phyloP scores from a whole-genome alignment of 2,329 filamentous ascomycete species.

The Bisporella sp. region DNA sequence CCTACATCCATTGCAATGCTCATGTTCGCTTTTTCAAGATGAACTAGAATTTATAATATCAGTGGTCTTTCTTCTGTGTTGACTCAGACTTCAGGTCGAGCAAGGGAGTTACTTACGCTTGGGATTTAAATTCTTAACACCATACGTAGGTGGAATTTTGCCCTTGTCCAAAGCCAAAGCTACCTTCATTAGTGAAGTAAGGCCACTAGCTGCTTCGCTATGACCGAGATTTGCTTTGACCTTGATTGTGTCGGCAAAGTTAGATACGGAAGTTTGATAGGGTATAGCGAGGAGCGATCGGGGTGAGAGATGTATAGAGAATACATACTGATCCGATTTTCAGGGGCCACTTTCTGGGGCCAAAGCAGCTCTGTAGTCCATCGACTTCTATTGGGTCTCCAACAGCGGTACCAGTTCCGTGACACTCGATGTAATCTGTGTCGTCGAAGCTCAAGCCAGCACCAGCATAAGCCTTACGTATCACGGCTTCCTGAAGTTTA shows the following conservation, averaged over 20 bases:
- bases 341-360: too few relatives aligned
- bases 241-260: too few relatives aligned
- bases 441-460: constrained; percentile 5
- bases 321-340: too few relatives aligned
- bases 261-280: too few relatives aligned
- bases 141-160: background rate
- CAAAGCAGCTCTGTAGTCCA: background rate
- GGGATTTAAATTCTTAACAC: background rate
- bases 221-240: constrained; percentile 22
- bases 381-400: constrained; percentile 7
- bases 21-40: background rate
- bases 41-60: background rate
- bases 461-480: constrained; percentile 5
- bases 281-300: too few relatives aligned
- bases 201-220: constrained; percentile 11
- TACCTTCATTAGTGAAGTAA: background rate
- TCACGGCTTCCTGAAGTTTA: constrained; percentile 17
- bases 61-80: background rate
- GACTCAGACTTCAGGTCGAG: background rate
- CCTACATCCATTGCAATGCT: background rate
- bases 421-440: constrained; percentile 10
- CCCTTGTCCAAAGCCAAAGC: background rate
- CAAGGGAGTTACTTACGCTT: background rate
- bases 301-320: too few relatives aligned
- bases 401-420: constrained; percentile 9